These are phyloP conservation scores for Fonsecaea erecta DNA, from an alignment of 2,329 filamentous ascomycete genomes.

Conservation along the genomic window DNA sequence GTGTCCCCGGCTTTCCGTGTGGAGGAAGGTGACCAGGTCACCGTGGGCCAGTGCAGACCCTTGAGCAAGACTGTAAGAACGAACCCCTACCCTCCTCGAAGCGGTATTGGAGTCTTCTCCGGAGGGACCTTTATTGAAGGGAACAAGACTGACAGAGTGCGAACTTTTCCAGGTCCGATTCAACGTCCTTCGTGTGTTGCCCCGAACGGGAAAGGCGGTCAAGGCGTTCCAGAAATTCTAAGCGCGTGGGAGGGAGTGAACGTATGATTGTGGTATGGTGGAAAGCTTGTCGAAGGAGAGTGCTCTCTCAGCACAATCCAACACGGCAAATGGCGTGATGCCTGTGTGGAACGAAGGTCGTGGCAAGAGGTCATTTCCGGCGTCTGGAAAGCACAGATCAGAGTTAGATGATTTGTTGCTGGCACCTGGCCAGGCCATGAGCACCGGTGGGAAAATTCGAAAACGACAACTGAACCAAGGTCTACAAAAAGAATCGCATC, in stretches of 20 bases:
- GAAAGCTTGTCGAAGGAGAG: slow-evolving; percentile 1
- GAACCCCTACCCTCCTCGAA: neutral
- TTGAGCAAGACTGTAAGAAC: slow-evolving; percentile 95
- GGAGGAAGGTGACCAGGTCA: slow-evolving; percentile 98
- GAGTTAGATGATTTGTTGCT: slow-evolving; percentile 26
- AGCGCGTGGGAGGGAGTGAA: slow-evolving; percentile 40
- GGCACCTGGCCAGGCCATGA: slow-evolving; percentile 11
- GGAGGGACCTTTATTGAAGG: neutral
- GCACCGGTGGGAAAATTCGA: slow-evolving; percentile 8
- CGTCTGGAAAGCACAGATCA: slow-evolving; percentile 26
- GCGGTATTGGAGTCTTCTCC: neutral
- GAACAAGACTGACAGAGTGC: slow-evolving; percentile 4
- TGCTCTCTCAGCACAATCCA: neutral
- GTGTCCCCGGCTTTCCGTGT: slow-evolving; percentile 99
- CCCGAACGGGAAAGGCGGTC: slow-evolving; percentile 94
- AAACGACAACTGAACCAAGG: slow-evolving; percentile 14
- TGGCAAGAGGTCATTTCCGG: slow-evolving; percentile 18
- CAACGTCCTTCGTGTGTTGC: slow-evolving; percentile 98
- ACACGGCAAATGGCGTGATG: slow-evolving; percentile 13
- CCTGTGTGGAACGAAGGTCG: slow-evolving; percentile 10
- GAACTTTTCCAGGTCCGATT: slow-evolving; percentile 76
- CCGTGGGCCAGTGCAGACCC: slow-evolving; percentile 98
- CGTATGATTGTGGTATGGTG: neutral
- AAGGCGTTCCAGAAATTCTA: slow-evolving; percentile 99
- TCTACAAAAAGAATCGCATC: neutral